Base-by-base conservation (phyloP, 2,329 filamentous ascomycete genomes). In the Hypomyces rosellus region DNA sequence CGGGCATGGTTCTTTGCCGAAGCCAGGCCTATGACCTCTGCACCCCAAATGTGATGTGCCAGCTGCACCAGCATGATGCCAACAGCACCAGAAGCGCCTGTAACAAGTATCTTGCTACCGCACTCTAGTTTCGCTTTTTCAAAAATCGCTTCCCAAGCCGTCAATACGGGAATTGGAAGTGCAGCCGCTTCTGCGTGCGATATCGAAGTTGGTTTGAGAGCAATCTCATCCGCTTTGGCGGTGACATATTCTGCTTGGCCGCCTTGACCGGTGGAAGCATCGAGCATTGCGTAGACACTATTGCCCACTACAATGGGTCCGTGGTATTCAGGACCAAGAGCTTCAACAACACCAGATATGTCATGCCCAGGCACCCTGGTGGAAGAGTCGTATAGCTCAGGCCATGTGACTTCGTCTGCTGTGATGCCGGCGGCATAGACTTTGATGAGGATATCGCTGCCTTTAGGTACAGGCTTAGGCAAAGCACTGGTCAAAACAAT, bases 301-400 rank as follows among this genome's bases (percentile, higher is more conserved):
- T 64, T 53, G 16, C 55, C 54, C 9, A 54, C 14, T 1, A 20
- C 6, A 1, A 55, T 16, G 1, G 50, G 20, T 1, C 61, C 63
- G 4, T 38, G 11, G 51, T 63, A 61, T 1, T 38, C 16, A 0
- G 61, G 55, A 0, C 62, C 62, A 2, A 69, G 48, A 0, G 55
- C 54, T 2, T 49, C 51, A 18, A 69, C 48, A 2, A 55, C 53
- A 16, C 67, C 67, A 2, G 67, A 67, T n/a, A 69, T 48, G 25
- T 69, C 67, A 39, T 66, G 66, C 0, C 67, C 67, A 0, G 67
- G 66, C 5, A 69, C 60, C 7, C 59, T 57, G 3, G 48, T 48
- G 3, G 60, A 45, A 0, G 59, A 61, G 3, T 54, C 41, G 49
- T 69, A 68, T 1, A 66, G 44, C 8, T 68, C 67, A 1, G 54